Evolutionary conservation across 192 early-diverging fungal species (phyloP), one percentile per base, ranked within the genome.

Genomic region (Coemansia sp.): DNA sequence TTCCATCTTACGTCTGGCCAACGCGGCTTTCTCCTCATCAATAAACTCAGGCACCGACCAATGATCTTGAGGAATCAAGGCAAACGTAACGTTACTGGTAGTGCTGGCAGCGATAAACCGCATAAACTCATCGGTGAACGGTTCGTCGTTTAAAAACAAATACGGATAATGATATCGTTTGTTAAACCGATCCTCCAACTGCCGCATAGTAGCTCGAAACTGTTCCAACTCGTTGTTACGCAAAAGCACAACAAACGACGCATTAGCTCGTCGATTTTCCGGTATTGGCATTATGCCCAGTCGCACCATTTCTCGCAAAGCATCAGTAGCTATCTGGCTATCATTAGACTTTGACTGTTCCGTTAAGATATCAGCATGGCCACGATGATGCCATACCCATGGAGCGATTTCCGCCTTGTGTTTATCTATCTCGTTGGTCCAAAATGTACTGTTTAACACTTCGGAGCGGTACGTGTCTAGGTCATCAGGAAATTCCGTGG

Each of bases 151-250:
- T 0, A 93, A 77, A 43, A 92, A 86, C 37, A 93, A 51, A 72
- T 91, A 93, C 8, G 91, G 91, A 70, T 93, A 93, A 43, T 89
- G 79, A 45, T 85, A 85, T 34, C 57, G 61, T 5, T 76, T 67
- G 63, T 92, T 92, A 64, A 92, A 91, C 37, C 89, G 81, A 59
- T 88, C 84, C 64, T 92, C 88, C 3, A 92, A 66, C 53, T 87
- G 83, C 12, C 86, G 78, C 69, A 89, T 60, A 0, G 87, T 86
- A 5, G 66, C 43, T 8, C 70, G 64, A 43, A 88, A 83, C 2
- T 74, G 73, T 34, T 85, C 56, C 62, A 90, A 67, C 34, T 91
- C 88, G 2, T 70, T 64, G 74, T 88, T 86, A 4, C 86, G 83
- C 12, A 88, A 54, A 11, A 92, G 75, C 0, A 91, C 86, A 3